Evolutionary conservation across 1,284 basidiomycete species (phyloP), one percentile per base, ranked within the genome.

Genomic region (Moesziomyces globuligerus): DNA sequence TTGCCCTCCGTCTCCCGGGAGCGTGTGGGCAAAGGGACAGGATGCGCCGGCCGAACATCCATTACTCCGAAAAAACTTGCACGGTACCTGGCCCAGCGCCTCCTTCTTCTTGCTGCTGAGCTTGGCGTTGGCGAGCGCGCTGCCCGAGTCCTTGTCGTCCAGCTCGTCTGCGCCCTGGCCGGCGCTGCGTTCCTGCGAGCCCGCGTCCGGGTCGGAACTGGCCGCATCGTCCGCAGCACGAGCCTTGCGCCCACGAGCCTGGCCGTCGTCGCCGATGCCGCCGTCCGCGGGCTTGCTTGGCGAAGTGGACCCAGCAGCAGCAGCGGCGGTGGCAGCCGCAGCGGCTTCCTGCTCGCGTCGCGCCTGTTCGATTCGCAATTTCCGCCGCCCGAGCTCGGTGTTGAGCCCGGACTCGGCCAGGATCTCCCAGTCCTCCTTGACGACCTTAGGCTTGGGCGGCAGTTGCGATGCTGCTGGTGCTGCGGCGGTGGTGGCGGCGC

Each of bases 61-160:
- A 50, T 80, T 75, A 67, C 72, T 76, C 83, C 91, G 93, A 89
- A 90, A 97, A 87, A 98, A 98, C 85, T 96, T 93, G 87, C 95
- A 98, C 3, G 94, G 94, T 24, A 98, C 95, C 86, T 97, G 94
- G 11, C 91, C 92, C 52, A 98, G 87, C 81, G 94, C 92, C 83
- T 94, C 80, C 58, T 80, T 81, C 62, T 82, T 81, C 65, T 81
- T 81, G n/a, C 65, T 67, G 48, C 70, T 75, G 18, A 82, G 72
- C 64, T 82, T 81, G 42, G 78, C 74, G 41, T 74, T 81, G 36
- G 76, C 75, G 1, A 81, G 61, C 15, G 78, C 76, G 41, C 76
- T 80, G 43, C 77, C 77, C 4, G 58, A 55, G 44, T 72, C 74
- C 26, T 72, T 69, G 42, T 76, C 73, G 41, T 72, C 71, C 42